Base-by-base conservation (phyloP, 176 grass and related monocot genomes). In the Puya raimondii region DNA sequence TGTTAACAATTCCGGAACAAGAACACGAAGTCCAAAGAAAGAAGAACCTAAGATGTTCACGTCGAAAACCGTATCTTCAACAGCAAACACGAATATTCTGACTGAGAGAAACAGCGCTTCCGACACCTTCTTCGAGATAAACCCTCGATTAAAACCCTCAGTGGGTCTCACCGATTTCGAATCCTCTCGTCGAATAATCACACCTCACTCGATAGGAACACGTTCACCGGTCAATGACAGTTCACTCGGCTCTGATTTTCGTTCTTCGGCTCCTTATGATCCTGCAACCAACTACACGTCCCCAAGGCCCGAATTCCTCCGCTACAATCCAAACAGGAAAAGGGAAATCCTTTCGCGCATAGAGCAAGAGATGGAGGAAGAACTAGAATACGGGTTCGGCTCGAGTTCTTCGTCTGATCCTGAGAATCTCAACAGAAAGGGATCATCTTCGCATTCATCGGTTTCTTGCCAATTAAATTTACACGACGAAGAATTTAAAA, bases 241-340 rank as follows among this genome's bases (percentile, higher is more conserved):
- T 49, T 26, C 12, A 2, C 10, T 20, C 42, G 48, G 33, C 65
- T 17, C 33, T 67, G 15, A 48, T 18, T 6, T 10, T 49, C 17
- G 0, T 67, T 17, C 10, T 47, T 66, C 27, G 12, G 5, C 42
- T 49, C 11, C 85, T 65, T 91, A 96, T 75, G 75, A 96, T 49
- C 92, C 92, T 2, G 70, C 80, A 84, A 91, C 80, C 2, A 91
- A 96, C 82, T 96, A 80, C 72, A 88, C 85, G 64, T 84, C 75
- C 10, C 85, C 82, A 21, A 84, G 92, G 66, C 92, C 88, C 4
- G 74, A 82, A 13, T 96, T 91, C 80, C 80, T 88, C 70, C 74
- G 88, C 21, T 96, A 88, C 75, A 72, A 96, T 63, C 91, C 88
- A 2, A 82, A 88, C 52, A 42, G 80, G 67, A 74, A 78, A 69